These are phyloP conservation scores for Sphagnum contortum DNA, from an alignment of 225 moss, liverwort and hornwort species.

Conservation along the genomic window DNA sequence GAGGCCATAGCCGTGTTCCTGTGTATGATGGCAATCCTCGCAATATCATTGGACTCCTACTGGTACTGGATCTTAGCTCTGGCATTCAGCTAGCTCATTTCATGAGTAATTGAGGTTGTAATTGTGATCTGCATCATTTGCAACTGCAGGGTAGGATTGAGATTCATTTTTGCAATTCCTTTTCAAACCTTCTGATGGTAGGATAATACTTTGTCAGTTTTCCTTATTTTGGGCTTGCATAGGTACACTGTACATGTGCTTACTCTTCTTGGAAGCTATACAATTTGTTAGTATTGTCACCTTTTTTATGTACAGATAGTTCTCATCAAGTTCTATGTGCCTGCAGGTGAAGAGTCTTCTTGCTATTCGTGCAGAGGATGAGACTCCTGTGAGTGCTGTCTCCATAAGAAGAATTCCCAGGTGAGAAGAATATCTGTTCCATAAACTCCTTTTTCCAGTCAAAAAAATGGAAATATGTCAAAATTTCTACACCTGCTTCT, in stretches of 20 bases:
- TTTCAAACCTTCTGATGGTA: no score
- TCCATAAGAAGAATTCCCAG: constrained; percentile 80
- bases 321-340: not conserved
- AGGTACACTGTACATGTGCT: no score
- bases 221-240: no score
- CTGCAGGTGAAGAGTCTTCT: constrained; percentile 69
- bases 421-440: constrained; percentile 14
- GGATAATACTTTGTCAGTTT: no score
- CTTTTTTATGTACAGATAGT: not conserved
- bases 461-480: no score
- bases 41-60: constrained; percentile 80
- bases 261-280: no score
- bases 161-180: no score
- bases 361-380: constrained; percentile 63
- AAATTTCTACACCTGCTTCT: no score
- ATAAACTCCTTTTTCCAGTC: no score
- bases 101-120: not conserved
- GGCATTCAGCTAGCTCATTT: not conserved
- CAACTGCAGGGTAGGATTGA: no score
- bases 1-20: constrained; percentile 89
- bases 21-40: constrained; percentile 62
- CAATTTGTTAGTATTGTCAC: no score
- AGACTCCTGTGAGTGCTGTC: constrained; percentile 64
- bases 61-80: constrained; percentile 34
- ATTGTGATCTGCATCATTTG: no score